These are phyloP conservation scores for Physcia stellaris DNA, from an alignment of 495 filamentous ascomycete genomes.

Conservation along the genomic window DNA sequence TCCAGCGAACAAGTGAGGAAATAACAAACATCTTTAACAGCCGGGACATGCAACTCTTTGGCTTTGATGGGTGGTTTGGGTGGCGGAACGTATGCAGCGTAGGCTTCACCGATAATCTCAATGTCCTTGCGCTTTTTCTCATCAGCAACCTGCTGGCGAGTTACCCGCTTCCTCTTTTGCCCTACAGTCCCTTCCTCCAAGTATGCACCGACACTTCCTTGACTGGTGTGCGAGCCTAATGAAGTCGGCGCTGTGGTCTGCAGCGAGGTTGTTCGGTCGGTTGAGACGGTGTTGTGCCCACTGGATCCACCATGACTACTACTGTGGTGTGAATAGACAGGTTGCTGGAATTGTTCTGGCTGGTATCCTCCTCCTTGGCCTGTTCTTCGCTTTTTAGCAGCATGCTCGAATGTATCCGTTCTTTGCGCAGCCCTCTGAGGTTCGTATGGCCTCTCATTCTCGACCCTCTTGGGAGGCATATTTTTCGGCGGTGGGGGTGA, in stretches of 20 bases:
- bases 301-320: conserved; percentile 55
- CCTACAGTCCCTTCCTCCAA: conserved; percentile 44
- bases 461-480: conserved; percentile 10
- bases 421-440: conserved; percentile 18
- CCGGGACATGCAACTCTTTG: conserved; percentile 73
- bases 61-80: conserved; percentile 83
- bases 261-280: conserved; percentile 73
- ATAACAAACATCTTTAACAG: conserved; percentile 77
- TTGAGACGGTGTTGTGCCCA: conserved; percentile 59
- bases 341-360: conserved; percentile 44
- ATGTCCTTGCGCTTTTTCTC: conserved; percentile 66
- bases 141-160: conserved; percentile 60
- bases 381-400: conserved; percentile 53
- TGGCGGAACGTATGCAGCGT: conserved; percentile 68
- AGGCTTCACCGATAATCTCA: conserved; percentile 53
- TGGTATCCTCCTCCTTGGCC: conserved; percentile 50
- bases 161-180: conserved; percentile 75
- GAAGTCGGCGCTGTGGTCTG: conserved; percentile 88
- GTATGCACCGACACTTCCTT: conserved; percentile 40
- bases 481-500: conserved; percentile 44
- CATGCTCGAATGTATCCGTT: conserved; percentile 29
- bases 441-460: conserved; percentile 32
- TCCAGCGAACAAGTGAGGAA: too few relatives aligned
- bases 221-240: conserved; percentile 60
- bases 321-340: conserved; percentile 54